A percentile compares a stretch with the other conserved stretches of the same genome.
These are phyloP conservation scores for Leccinum boreale DNA, from an alignment of 768 basidiomycete species.

Conservation along the genomic window DNA sequence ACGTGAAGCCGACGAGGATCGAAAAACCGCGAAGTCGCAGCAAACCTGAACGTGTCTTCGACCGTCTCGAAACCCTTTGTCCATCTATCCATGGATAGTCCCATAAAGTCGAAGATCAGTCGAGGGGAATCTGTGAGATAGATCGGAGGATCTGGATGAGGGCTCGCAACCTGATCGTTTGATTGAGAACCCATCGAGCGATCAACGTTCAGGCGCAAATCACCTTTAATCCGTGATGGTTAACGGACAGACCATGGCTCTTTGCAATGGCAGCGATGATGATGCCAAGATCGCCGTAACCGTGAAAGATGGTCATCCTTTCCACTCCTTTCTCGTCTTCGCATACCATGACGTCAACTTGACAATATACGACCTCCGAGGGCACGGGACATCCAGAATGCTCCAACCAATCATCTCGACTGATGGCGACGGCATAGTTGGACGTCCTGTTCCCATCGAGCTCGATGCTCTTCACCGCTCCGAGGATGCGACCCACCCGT, in stretches of 20 bases:
- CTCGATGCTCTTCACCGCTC: constrained; percentile 45
- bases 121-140: constrained; percentile 48
- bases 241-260: constrained; percentile 48
- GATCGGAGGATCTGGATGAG: constrained; percentile 38
- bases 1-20: constrained; percentile 37
- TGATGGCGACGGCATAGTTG: constrained; percentile 56
- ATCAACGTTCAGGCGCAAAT: neutral
- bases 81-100: constrained; percentile 52
- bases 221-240: constrained; percentile 59
- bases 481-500: constrained; percentile 39
- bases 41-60: constrained; percentile 57
- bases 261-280: constrained; percentile 57
- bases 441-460: constrained; percentile 55
- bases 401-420: constrained; percentile 37
- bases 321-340: constrained; percentile 47
- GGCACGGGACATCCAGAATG: constrained; percentile 4
- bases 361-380: constrained; percentile 26
- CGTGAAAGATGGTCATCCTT: constrained; percentile 51
- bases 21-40: constrained; percentile 51
- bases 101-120: constrained; percentile 54
- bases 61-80: constrained; percentile 52
- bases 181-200: constrained; percentile 11
- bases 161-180: constrained; percentile 26
- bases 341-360: constrained; percentile 68
- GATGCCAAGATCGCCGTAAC: constrained; percentile 73